Evolutionary conservation across 768 basidiomycete species (phyloP).

Genomic region (Boletus vermiculosoides): DNA sequence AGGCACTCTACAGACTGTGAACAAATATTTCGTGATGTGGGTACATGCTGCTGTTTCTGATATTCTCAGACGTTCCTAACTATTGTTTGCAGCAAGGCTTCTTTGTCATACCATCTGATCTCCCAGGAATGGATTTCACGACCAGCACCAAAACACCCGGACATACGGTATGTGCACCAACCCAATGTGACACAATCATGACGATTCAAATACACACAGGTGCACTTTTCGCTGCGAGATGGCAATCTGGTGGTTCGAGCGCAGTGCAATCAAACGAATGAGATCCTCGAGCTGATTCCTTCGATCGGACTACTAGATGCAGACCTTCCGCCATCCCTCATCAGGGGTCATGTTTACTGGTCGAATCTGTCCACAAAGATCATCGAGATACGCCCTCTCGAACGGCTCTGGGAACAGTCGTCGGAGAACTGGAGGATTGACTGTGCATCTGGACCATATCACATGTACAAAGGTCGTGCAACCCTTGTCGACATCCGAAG

Average conservation of each 20-base stretch:
- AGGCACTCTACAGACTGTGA: not conserved
- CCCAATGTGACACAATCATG: not conserved
- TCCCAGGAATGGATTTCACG: not conserved
- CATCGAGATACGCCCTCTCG: no score
- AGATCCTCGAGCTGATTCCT: constrained; percentile 23
- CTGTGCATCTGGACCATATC: no score
- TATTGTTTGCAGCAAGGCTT: not conserved
- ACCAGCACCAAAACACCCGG: not conserved
- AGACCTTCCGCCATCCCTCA: no score
- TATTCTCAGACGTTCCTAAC: not conserved
- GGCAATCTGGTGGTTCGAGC: constrained; percentile 9
- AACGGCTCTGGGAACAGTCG: no score
- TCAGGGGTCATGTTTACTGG: no score
- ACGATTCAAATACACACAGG: constrained; percentile 1
- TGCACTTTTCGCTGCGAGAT: constrained; percentile 13
- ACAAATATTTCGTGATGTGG: constrained; percentile 1
- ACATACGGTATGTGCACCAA: not conserved
- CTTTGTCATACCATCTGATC: not conserved
- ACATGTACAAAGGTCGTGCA: not conserved
- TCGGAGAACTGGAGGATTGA: no score
- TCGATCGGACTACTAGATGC: not conserved
- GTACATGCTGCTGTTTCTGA: not conserved
- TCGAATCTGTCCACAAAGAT: no score
- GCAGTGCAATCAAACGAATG: not conserved
- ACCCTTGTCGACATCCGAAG: constrained; percentile 23